Evolutionary conservation across 2,329 filamentous ascomycete species (phyloP), one percentile per base, ranked within the genome.

Genomic region (Teratosphaeria nubilosa): DNA sequence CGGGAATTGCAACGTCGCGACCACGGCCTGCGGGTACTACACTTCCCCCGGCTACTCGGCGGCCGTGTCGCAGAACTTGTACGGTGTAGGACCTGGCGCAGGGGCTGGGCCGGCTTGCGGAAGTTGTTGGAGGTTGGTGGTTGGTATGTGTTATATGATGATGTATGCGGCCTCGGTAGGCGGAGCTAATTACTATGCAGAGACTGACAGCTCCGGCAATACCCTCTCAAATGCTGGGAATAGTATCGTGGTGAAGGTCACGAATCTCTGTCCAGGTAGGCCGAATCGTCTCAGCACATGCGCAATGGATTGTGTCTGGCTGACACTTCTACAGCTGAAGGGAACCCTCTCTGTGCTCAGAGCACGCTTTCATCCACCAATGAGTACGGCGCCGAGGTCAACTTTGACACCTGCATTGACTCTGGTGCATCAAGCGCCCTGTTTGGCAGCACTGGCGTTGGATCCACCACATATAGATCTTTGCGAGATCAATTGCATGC

Each of bases 71-170:
- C 68, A 75, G 60, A 73, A 73, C 61, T 62, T 71, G 27, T 75
- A 69, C 60, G 74, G 75, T 52, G 70, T 68, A 13, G 73, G 69
- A 10, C 65, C 68, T 16, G 70, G 70, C 48, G 65, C 65, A 31
- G 73, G 73, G 53, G 69, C 70, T 30, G 73, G 74, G 24, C 72
- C 72, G 4, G 73, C 65, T 10, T 75, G 74, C 62, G 73, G 73
- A 25, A 72, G 68, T 7, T 75, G 74, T 65, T 75, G 68, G 63
- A 66, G 68, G 52, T 59, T 75, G 37, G 71, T 69, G 4, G 31
- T 56, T 13, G 27, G 30, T 55, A 25, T 1, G 30, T 55, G 37
- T 50, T 16, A 13, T 13, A 53, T 16, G 11, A 2, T 16, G 3
- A 30, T 22, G 27, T 51, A 7, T 6, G 5, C 13, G 34, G 13